A percentile compares a stretch with the other conserved stretches of the same genome.
Conservation (phyloP, 106 monocot genomes). For the Xerophyta viscosa region DNA sequence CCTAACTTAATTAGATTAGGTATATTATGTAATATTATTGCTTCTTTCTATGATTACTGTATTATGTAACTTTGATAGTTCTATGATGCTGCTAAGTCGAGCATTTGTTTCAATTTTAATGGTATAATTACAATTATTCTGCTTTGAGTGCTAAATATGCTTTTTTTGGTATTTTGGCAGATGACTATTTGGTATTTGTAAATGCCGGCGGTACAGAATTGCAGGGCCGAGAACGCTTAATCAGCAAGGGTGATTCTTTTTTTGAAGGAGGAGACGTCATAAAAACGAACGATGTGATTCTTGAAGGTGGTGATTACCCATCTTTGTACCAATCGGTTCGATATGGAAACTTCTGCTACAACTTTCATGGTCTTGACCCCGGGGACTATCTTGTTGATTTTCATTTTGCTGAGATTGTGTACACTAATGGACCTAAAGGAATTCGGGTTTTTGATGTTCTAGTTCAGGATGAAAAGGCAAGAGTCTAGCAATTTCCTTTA, state of each 20-base stretch:
- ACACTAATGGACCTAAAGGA: conserved; percentile 72
- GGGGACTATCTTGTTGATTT: conserved; percentile 70
- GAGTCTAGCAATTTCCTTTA: neutral
- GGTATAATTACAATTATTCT: neutral
- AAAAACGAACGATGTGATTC: conserved; percentile 34
- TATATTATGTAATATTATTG: too few species aligned
- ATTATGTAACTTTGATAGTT: too few species aligned
- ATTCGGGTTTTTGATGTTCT: conserved; percentile 75
- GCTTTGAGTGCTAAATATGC: neutral
- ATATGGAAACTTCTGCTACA: conserved; percentile 68
- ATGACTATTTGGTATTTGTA: conserved; percentile 48
- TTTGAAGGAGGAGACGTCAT: conserved; percentile 67
- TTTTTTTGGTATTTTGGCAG: conserved; percentile 17
- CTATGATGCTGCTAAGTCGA: neutral
- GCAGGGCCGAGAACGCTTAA: conserved; percentile 11
- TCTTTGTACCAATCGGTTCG: conserved; percentile 69
- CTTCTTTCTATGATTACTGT: too few species aligned
- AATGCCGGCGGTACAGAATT: conserved; percentile 56
- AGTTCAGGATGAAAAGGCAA: conserved; percentile 75
- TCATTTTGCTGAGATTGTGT: conserved; percentile 80
- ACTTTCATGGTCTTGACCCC: conserved; percentile 37
- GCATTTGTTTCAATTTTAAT: neutral
- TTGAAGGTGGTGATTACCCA: conserved; percentile 39
- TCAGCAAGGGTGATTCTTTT: conserved; percentile 40
- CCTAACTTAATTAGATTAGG: neutral